Percentiles rank a stretch among this genome's conserved stretches.
These are phyloP conservation scores for Ophidiomyces ophidiicola DNA, from an alignment of 2,329 filamentous ascomycete genomes.

Conservation along the genomic window DNA sequence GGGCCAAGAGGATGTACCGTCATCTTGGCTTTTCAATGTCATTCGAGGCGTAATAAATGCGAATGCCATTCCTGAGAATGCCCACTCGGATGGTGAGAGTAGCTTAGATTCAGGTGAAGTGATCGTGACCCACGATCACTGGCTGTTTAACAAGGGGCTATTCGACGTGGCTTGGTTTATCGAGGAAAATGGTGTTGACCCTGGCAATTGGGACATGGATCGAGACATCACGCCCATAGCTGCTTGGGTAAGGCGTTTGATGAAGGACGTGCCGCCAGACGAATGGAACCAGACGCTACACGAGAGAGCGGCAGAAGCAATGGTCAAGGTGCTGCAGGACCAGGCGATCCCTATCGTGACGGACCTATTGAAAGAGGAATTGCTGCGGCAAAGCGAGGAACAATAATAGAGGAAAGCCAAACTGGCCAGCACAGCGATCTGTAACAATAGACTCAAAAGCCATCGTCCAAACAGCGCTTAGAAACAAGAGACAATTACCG, in stretches of 20 bases:
- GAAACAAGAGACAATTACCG: no score
- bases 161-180: conserved; percentile 27
- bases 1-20: neutral
- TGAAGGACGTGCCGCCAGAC: conserved; percentile 20
- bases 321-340: no score
- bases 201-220: conserved; percentile 32
- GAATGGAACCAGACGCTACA: conserved; percentile 25
- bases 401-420: neutral
- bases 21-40: conserved; percentile 7
- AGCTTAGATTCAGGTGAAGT: conserved; percentile 2
- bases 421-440: neutral
- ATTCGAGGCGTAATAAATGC: conserved; percentile 2
- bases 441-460: neutral
- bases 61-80: neutral
- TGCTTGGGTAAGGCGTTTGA: conserved; percentile 27
- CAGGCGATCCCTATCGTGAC: conserved; percentile 20
- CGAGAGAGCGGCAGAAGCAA: conserved; percentile 3
- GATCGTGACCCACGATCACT: conserved; percentile 19
- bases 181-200: conserved; percentile 30
- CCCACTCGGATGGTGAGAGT: neutral
- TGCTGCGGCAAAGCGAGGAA: conserved; percentile 20
- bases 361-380: conserved; percentile 28
- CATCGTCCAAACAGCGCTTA: no score
- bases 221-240: conserved; percentile 26
- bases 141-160: conserved; percentile 20